Evolutionary conservation across 768 basidiomycete species (phyloP), one percentile per base, ranked within the genome.

Genomic region (Russula emetica): DNA sequence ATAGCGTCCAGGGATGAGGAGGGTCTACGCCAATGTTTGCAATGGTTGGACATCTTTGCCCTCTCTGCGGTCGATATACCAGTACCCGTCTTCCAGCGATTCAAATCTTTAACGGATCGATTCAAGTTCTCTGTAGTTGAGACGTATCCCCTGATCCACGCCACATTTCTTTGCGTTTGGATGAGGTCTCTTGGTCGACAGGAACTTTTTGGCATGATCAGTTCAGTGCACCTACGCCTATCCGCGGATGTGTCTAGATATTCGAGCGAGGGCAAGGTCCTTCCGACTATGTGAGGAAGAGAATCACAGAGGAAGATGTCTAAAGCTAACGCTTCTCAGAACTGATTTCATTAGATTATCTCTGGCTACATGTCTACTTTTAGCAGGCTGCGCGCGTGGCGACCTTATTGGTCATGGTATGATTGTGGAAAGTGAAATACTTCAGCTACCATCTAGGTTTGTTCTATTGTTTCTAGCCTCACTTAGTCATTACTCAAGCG

Each of bases 21-120:
- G 8, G 80, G 82, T 20, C 76, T 85, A 47, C 70, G 74, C 24
- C 78, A 75, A 36, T 78, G 81, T 44, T 71, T 90, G 40, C 75
- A 76, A 50, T 88, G 86, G 84, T 78, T 92, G 22, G 78, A 78
- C 49, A 73, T 85, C 49, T 77, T 89, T 68, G 79, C 86, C 26
- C 76, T 78, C 54, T 87, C 88, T 8, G 88, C 86, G 2, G 79
- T 89, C 30, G 83, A 86, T 44, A 78, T 91, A 36, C 80, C 88
- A 2, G 74, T 79, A 6, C 60, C 76, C 3, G 78, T 79, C 5
- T 84, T 85, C 68, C 72, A 74, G 30, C 80, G 79, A 42, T 80
- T 85, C 52, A 76, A 78, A 5, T 65, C 72, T 10, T 71, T 82
- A 22, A 76, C 80, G 6, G 70, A 71, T 14, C 70, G 76, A 28